Percentiles rank a stretch among this genome's conserved stretches.
Conservation (phyloP, 495 filamentous ascomycete genomes). For the Entonaema liquescens region DNA sequence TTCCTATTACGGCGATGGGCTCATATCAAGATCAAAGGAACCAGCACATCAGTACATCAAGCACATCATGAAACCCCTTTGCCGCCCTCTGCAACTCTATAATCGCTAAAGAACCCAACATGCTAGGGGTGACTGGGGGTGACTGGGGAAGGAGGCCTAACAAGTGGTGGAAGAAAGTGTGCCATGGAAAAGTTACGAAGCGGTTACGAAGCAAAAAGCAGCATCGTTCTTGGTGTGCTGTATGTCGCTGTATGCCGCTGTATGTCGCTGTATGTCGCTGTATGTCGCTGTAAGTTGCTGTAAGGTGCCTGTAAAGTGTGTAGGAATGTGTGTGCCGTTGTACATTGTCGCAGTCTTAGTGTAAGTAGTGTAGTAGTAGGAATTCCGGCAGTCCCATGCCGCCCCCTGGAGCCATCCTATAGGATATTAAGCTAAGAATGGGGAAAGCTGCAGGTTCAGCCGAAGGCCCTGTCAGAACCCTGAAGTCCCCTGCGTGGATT, state of each 20-base stretch:
- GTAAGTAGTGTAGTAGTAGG: slow-evolving; percentile 40
- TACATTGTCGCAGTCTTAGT: slow-evolving; percentile 26
- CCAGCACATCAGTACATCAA: slow-evolving; percentile 25
- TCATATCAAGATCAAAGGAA: slow-evolving; percentile 8
- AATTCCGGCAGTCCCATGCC: slow-evolving; percentile 43
- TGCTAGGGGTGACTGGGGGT: slow-evolving; percentile 1
- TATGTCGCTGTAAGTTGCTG: no score
- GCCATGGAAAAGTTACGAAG: slow-evolving; percentile 7
- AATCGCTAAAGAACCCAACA: slow-evolving; percentile 22
- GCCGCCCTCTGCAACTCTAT: slow-evolving; percentile 30
- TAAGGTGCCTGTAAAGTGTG: slow-evolving; percentile 4
- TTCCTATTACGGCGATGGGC: slow-evolving; percentile 25
- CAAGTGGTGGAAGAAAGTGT: slow-evolving; percentile 13
- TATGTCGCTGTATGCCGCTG: no score
- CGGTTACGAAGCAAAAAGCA: slow-evolving; percentile 23
- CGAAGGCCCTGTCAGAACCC: slow-evolving; percentile 39
- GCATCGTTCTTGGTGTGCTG: slow-evolving; percentile 32
- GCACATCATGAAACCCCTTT: slow-evolving; percentile 19
- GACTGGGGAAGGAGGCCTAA: slow-evolving; percentile 11
- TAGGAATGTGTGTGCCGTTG: slow-evolving; percentile 5
- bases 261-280: no score
- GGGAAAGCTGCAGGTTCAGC: slow-evolving; percentile 43
- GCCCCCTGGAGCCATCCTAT: slow-evolving; percentile 31
- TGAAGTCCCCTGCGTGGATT: slow-evolving; percentile 40
- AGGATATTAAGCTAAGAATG: slow-evolving; percentile 43